Evolutionary conservation across 2,329 filamentous ascomycete species (phyloP).

Genomic region (Penicillium corylophilum): DNA sequence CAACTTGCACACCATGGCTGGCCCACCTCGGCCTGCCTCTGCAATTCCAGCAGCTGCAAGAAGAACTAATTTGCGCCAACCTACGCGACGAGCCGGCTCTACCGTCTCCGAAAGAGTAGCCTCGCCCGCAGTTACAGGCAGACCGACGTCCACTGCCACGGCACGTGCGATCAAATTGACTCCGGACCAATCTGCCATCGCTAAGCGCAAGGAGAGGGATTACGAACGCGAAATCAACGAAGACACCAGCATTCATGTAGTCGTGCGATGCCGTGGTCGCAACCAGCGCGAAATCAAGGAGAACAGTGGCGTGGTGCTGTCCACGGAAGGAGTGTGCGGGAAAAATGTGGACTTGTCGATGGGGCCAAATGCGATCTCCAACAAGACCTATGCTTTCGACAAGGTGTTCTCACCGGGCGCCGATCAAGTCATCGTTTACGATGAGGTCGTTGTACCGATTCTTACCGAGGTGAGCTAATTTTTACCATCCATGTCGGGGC

Average conservation of each 20-base stretch:
- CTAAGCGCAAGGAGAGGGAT: conserved; percentile 84
- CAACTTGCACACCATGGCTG: conserved; percentile 49
- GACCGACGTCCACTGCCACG: conserved; percentile 50
- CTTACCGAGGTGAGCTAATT: conserved; percentile 73
- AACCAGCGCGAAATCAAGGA: conserved; percentile 91
- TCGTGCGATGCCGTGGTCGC: conserved; percentile 88
- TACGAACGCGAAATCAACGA: conserved; percentile 70
- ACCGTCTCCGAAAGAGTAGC: conserved; percentile 54
- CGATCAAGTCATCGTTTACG: conserved; percentile 90
- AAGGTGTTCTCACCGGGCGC: conserved; percentile 95
- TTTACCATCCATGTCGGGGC: background rate
- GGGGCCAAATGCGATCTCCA: conserved; percentile 87
- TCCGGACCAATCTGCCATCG: conserved; percentile 52
- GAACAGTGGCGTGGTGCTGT: conserved; percentile 90
- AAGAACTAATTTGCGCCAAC: conserved; percentile 52
- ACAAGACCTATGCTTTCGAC: conserved; percentile 96
- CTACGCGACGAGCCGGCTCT: conserved; percentile 54
- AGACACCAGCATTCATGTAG: conserved; percentile 96
- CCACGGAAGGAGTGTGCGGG: conserved; percentile 83
- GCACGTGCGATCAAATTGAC: conserved; percentile 45
- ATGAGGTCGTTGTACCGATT: conserved; percentile 91
- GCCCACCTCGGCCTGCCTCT: conserved; percentile 51
- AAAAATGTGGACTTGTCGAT: conserved; percentile 82
- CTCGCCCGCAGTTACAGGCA: conserved; percentile 71
- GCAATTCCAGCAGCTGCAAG: conserved; percentile 50